phyloP scores from a whole-genome alignment of 2,329 filamentous ascomycete genomes.

The Rosellinia necatrix region DNA sequence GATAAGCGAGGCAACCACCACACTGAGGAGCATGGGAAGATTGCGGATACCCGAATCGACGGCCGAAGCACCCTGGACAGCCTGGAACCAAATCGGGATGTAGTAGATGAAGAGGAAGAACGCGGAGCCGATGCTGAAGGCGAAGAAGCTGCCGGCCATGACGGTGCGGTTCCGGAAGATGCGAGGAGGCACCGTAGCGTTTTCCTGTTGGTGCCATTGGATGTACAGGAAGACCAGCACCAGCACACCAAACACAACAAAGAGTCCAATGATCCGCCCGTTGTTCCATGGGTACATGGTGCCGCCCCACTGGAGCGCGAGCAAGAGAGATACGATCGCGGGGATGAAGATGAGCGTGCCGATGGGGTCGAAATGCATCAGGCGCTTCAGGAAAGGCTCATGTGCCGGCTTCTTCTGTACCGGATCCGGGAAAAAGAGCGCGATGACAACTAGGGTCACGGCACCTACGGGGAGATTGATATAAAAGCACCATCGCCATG shows the following conservation, averaged over 20 bases:
- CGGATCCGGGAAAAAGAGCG: conserved; percentile 34
- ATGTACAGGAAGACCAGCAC: conserved; percentile 41
- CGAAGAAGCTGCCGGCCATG: conserved; percentile 35
- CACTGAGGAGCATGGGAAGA: conserved; percentile 46
- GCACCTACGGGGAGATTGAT: conserved; percentile 31
- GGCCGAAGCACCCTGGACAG: conserved; percentile 47
- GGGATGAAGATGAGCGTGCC: conserved; percentile 38
- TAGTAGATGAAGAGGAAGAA: conserved; percentile 44
- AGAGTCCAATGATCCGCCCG: conserved; percentile 49
- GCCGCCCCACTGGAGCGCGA: conserved; percentile 54
- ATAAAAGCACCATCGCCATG: conserved; percentile 32
- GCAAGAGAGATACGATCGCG: conserved; percentile 49
- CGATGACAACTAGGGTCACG: conserved; percentile 25
- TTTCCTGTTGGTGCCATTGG: conserved; percentile 43
- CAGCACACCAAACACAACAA: conserved; percentile 48
- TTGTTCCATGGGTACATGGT: conserved; percentile 43
- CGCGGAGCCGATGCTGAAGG: conserved; percentile 43
- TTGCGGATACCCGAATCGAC: conserved; percentile 46
- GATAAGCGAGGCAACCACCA: conserved; percentile 43
- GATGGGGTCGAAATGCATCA: conserved; percentile 36
- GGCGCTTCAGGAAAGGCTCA: conserved; percentile 25
- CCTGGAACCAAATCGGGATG: conserved; percentile 52
- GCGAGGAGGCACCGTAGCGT: conserved; percentile 47
- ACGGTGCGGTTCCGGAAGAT: conserved; percentile 46
- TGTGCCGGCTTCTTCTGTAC: conserved; percentile 15